These are phyloP conservation scores for Sutorius australiensis DNA, from an alignment of 768 basidiomycete genomes.

Conservation along the genomic window DNA sequence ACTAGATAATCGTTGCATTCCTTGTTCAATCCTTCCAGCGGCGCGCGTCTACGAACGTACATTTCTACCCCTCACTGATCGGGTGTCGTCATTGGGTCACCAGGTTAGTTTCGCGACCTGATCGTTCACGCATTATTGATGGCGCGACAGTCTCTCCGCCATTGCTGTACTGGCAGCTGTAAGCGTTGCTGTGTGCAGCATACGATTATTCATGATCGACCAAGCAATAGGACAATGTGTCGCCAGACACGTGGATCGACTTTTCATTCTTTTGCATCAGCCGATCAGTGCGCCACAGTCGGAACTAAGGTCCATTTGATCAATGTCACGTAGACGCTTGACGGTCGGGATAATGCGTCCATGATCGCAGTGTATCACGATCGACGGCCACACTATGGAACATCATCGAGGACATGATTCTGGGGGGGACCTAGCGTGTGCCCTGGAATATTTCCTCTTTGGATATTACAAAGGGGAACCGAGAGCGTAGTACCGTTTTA, in stretches of 20 bases:
- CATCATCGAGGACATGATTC: too few species aligned
- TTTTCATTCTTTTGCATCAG: slow-evolving; percentile 59
- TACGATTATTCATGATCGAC: not conserved
- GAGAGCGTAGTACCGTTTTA: too few species aligned
- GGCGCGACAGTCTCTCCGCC: slow-evolving; percentile 40
- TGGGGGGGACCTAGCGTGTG: too few species aligned
- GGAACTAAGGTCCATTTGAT: too few species aligned
- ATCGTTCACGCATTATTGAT: not conserved
- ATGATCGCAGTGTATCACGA: too few species aligned
- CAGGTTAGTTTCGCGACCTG: slow-evolving; percentile 14
- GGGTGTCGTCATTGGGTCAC: not conserved
- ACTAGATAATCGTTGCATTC: slow-evolving; percentile 39
- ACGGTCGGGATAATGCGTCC: too few species aligned
- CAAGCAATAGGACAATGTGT: slow-evolving; percentile 39
- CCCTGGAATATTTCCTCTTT: too few species aligned
- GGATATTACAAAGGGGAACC: too few species aligned
- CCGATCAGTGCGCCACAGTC: too few species aligned
- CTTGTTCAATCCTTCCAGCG: slow-evolving; percentile 52
- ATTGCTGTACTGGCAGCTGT: slow-evolving; percentile 52
- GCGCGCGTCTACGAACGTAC: slow-evolving; percentile 47
- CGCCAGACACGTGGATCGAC: slow-evolving; percentile 49
- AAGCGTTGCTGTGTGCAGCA: not conserved
- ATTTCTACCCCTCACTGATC: slow-evolving; percentile 12
- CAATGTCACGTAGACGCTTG: too few species aligned
- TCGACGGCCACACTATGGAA: too few species aligned